phyloP scores from a whole-genome alignment of 257 asterid genomes.

The Solanum pimpinellifolium region DNA sequence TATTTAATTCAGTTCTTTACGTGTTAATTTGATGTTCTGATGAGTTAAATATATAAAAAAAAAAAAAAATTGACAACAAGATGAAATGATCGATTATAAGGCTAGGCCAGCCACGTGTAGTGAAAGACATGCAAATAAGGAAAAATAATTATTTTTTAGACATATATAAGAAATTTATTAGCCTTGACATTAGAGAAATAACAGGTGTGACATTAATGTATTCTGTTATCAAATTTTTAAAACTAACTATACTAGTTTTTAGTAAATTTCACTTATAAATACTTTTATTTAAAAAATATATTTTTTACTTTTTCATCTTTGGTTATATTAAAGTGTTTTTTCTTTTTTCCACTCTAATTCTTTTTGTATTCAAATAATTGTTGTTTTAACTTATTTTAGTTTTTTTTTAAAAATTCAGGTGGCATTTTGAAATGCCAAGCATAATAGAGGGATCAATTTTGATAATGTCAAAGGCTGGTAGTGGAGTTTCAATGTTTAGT shows the following conservation, averaged over 20 bases:
- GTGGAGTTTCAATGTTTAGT: conserved; percentile 52
- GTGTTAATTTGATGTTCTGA: neutral
- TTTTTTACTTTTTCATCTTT: too few relatives aligned
- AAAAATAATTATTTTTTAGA: neutral
- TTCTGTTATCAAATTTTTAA: neutral
- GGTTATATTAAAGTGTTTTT: neutral
- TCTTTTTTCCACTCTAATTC: too few relatives aligned
- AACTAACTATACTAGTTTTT: neutral
- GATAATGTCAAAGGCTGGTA: conserved; percentile 55
- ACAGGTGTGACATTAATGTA: neutral
- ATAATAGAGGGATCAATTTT: conserved; percentile 39
- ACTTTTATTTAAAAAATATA: neutral
- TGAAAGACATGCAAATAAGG: neutral
- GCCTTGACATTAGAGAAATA: neutral
- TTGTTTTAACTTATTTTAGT: too few relatives aligned
- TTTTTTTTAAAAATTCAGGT: conserved; percentile 12
- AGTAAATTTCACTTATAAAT: neutral
- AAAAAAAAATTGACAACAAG: neutral
- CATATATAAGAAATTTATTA: neutral
- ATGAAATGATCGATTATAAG: neutral
- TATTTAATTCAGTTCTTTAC: neutral
- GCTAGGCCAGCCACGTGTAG: neutral
- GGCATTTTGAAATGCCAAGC: conserved; percentile 44
- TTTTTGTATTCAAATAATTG: too few relatives aligned
- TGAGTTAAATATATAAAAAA: neutral